Conservation (phyloP, 1,284 basidiomycete genomes). For the Neolentinus lepideus region DNA sequence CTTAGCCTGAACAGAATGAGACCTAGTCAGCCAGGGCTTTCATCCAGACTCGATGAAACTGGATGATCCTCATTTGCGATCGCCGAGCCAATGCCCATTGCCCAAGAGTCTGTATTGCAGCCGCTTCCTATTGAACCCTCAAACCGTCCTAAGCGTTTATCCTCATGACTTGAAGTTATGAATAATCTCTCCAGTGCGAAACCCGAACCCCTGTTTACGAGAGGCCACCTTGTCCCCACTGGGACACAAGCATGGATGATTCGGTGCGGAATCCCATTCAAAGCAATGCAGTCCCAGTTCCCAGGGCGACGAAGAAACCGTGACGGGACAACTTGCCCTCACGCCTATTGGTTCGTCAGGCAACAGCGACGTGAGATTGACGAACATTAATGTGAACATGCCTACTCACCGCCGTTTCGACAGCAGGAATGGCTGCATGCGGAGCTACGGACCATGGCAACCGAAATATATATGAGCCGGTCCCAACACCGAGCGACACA, state of each 20-base stretch:
- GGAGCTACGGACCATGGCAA: no score
- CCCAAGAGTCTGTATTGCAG: neutral
- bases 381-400: no score
- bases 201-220: neutral
- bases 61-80: neutral
- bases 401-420: no score
- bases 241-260: neutral
- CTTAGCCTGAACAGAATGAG: neutral
- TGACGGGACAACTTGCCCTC: no score
- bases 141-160: neutral
- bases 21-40: no score
- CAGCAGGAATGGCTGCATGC: no score
- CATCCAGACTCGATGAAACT: neutral
- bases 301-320: neutral
- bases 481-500: no score
- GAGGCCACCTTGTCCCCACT: neutral
- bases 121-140: neutral
- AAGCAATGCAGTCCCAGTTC: neutral
- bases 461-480: no score
- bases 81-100: neutral
- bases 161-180: neutral
- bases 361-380: no score
- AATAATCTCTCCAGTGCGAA: neutral
- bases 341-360: no score
- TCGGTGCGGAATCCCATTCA: neutral